Evolutionary conservation across 2,329 filamentous ascomycete genomes (phyloP).

Genomic region (Fusarium tupiense): DNA sequence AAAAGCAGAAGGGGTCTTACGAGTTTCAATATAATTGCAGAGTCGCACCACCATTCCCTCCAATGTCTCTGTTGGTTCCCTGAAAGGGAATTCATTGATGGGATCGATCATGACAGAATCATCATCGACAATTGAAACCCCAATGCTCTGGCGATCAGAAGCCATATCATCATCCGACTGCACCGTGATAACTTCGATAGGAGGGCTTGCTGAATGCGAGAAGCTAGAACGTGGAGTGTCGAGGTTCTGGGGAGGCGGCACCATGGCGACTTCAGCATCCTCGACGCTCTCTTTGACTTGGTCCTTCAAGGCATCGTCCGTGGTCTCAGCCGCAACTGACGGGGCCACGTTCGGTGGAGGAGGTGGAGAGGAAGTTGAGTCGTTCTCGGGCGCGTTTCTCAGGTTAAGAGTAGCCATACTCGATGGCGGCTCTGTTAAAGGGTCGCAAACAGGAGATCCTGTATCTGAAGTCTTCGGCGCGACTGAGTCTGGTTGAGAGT

Average conservation of each 20-base stretch:
- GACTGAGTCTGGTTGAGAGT: constrained; percentile 54
- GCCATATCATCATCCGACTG: constrained; percentile 50
- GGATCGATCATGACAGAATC: constrained; percentile 51
- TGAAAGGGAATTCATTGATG: constrained; percentile 58
- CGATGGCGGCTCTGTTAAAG: constrained; percentile 53
- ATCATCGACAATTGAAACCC: constrained; percentile 36
- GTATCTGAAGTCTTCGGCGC: constrained; percentile 56
- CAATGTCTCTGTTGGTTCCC: constrained; percentile 45
- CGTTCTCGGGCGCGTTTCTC: constrained; percentile 56
- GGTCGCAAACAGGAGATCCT: constrained; percentile 45
- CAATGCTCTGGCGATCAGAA: constrained; percentile 48
- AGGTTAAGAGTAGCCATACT: constrained; percentile 71
- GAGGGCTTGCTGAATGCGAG: constrained; percentile 55
- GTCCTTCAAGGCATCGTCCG: constrained; percentile 28
- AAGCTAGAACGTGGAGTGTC: constrained; percentile 48
- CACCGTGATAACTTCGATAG: constrained; percentile 55
- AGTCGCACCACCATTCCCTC: constrained; percentile 49
- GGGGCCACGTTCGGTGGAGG: constrained; percentile 50
- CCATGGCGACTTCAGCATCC: constrained; percentile 53
- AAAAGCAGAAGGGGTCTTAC: constrained; percentile 35
- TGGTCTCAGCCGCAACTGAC: not conserved
- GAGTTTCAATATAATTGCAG: constrained; percentile 49
- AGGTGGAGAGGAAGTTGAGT: constrained; percentile 55
- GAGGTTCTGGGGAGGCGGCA: constrained; percentile 32
- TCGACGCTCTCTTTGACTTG: constrained; percentile 58